Percentiles rank a stretch among this genome's conserved stretches.
These are phyloP conservation scores for Allomyces arbusculus DNA, from an alignment of 192 early-diverging fungal genomes.

Conservation along the genomic window DNA sequence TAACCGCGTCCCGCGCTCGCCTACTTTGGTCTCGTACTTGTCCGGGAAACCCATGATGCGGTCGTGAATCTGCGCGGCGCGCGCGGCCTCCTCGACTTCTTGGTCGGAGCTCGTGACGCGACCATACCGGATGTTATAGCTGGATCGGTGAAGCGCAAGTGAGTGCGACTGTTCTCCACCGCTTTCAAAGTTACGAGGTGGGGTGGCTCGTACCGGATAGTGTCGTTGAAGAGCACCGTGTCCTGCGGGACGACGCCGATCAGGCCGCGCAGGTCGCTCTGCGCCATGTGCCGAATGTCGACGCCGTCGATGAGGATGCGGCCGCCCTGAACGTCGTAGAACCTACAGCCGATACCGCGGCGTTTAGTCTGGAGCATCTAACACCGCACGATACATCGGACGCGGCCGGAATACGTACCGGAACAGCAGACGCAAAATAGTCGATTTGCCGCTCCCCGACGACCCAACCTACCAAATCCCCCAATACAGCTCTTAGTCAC, in stretches of 20 bases:
- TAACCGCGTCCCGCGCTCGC: conserved; percentile 50
- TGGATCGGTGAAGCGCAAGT: neutral
- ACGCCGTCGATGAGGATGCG: conserved; percentile 71
- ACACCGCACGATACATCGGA: no score
- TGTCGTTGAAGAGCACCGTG: conserved; percentile 91
- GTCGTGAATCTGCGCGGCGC: conserved; percentile 36
- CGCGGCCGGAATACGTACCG: conserved; percentile 6
- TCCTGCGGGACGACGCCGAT: conserved; percentile 93
- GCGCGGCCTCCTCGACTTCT: conserved; percentile 35
- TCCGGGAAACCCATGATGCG: conserved; percentile 33
- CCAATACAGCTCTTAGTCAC: neutral
- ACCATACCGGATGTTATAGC: conserved; percentile 76
- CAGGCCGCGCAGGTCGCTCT: conserved; percentile 48
- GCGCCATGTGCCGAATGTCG: conserved; percentile 42
- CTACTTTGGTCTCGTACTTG: conserved; percentile 43
- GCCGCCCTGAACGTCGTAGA: conserved; percentile 72
- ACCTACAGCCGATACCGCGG: conserved; percentile 6
- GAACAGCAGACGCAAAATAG: conserved; percentile 61
- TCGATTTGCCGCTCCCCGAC: conserved; percentile 35
- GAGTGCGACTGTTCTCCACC: no score
- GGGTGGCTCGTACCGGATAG: conserved; percentile 52
- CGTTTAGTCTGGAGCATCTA: no score
- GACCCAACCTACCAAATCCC: conserved; percentile 14
- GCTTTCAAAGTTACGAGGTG: no score
- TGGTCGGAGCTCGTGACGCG: conserved; percentile 16